phyloP scores from a whole-genome alignment of 2,329 filamentous ascomycete species.

The Colletotrichum sp. region DNA sequence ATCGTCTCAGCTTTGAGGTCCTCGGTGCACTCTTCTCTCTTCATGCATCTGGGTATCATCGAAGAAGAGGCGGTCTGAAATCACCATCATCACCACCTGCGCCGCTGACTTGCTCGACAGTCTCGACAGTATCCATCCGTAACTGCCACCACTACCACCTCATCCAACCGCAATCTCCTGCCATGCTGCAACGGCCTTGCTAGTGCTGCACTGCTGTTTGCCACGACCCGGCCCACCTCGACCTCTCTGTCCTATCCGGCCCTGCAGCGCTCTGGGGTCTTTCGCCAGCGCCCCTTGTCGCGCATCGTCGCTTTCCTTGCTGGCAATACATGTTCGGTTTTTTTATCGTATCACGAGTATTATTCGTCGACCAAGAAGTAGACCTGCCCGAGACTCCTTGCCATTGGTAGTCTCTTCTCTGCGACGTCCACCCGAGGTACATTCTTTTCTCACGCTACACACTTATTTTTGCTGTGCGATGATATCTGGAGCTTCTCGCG shows the following conservation, averaged over 20 bases:
- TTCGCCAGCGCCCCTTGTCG: background rate
- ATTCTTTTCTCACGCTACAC: background rate
- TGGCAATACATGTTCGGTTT: background rate
- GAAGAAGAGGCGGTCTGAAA: background rate
- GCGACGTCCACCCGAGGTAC: background rate
- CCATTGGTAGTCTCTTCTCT: background rate
- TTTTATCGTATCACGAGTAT: background rate
- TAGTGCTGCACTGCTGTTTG: slow-evolving; percentile 2
- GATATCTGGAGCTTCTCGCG: background rate
- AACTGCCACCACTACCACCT: background rate
- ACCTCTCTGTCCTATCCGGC: background rate
- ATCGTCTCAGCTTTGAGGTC: background rate
- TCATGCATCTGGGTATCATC: background rate
- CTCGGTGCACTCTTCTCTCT: background rate
- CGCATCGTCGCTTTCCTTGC: background rate
- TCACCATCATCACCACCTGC: background rate
- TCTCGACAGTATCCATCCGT: background rate
- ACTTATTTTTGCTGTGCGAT: background rate
- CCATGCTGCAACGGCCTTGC: slow-evolving; percentile 6
- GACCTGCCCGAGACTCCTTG: background rate
- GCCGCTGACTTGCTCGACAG: background rate
- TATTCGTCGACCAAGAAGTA: background rate
- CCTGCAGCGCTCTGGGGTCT: background rate
- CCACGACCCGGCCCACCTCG: background rate
- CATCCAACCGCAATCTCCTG: background rate